phyloP scores from a whole-genome alignment of 305 asterid species.

The Fraxinus velutina region DNA sequence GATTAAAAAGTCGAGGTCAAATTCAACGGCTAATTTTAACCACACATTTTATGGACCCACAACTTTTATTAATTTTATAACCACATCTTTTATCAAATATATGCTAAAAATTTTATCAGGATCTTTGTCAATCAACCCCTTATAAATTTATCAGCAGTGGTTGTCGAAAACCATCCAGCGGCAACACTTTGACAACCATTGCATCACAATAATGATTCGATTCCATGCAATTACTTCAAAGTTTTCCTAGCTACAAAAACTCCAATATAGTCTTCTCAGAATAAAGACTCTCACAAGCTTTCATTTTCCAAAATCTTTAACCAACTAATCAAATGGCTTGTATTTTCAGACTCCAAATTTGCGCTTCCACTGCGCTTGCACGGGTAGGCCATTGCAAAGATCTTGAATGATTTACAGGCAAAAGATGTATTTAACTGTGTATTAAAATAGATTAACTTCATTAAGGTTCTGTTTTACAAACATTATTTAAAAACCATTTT shows the following conservation, averaged over 20 bases:
- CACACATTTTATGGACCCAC: too few relatives aligned
- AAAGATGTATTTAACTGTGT: neutral
- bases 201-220: neutral
- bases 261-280: neutral
- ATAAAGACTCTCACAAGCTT: neutral
- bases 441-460: neutral
- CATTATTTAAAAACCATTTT: too few relatives aligned
- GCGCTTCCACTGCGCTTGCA: neutral
- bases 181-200: neutral
- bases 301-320: neutral
- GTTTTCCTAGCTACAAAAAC: neutral
- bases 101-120: neutral
- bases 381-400: neutral
- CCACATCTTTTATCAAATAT: neutral
- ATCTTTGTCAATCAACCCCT: neutral
- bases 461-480: too few relatives aligned
- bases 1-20: neutral
- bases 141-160: neutral
- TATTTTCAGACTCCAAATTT: neutral
- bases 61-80: too few relatives aligned
- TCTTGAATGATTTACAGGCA: neutral
- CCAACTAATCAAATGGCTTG: neutral
- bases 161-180: neutral
- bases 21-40: too few relatives aligned
- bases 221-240: neutral